A percentile compares a stretch with the other conserved stretches of the same genome.
Evolutionary conservation across 2,329 filamentous ascomycete genomes (phyloP).

Genomic region (Colletotrichum neosansevieriae): DNA sequence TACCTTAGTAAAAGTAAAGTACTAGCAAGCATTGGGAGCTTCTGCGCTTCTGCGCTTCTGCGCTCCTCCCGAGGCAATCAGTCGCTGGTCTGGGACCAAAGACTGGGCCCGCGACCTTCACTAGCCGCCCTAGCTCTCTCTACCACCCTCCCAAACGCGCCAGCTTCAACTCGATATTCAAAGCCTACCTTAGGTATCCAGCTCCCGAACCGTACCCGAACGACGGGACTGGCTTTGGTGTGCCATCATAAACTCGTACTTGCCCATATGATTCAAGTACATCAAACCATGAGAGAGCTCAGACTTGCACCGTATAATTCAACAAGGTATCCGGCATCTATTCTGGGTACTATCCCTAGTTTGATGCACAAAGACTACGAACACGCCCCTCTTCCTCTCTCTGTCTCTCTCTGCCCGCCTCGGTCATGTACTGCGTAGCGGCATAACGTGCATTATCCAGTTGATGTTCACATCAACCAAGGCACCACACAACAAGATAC

Average conservation of each 20-base stretch:
- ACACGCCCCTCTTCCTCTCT: constrained; percentile 19
- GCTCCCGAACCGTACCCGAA: background rate
- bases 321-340: constrained; percentile 25
- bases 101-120: constrained; percentile 30
- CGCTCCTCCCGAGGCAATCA: constrained; percentile 30
- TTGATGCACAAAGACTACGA: constrained; percentile 12
- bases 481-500: background rate
- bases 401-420: background rate
- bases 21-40: background rate
- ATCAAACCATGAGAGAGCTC: constrained; percentile 2
- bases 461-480: background rate
- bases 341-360: constrained; percentile 29
- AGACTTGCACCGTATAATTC: constrained; percentile 14
- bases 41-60: background rate
- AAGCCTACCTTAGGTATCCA: background rate
- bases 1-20: too few relatives aligned
- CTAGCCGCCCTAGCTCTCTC: constrained; percentile 17
- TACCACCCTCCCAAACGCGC: constrained; percentile 29
- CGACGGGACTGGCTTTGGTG: constrained; percentile 8
- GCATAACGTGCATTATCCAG: background rate
- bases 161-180: constrained; percentile 18
- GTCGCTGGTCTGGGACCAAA: constrained; percentile 27
- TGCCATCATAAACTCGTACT: background rate
- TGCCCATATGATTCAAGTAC: too few relatives aligned
- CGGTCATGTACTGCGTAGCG: background rate